Evolutionary conservation across 331 rosid genomes (phyloP).

Genomic region (Telfairia occidentalis): DNA sequence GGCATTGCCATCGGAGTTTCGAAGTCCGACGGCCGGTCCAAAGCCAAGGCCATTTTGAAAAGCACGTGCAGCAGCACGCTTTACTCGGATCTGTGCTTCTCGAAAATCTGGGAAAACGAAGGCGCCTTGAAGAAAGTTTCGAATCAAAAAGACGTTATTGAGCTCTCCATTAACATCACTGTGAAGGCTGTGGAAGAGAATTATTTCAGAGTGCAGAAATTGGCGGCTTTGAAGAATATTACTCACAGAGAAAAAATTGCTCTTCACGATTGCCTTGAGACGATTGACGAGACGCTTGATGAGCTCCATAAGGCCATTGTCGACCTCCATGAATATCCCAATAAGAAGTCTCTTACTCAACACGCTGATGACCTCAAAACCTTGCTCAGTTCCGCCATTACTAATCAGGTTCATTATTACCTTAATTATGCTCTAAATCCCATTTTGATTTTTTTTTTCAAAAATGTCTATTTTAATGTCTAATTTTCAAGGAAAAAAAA

Average conservation of each 20-base stretch:
- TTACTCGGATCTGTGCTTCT: conserved; percentile 63
- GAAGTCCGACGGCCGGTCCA: not conserved
- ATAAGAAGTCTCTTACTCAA: conserved; percentile 30
- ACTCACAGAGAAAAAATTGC: conserved; percentile 48
- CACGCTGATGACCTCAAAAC: conserved; percentile 74
- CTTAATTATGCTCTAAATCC: not conserved
- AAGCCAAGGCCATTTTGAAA: conserved; percentile 48
- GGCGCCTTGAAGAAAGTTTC: conserved; percentile 19
- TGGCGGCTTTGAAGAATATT: conserved; percentile 9
- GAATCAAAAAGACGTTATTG: conserved; percentile 42
- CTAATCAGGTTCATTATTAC: conserved; percentile 1
- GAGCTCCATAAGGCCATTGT: conserved; percentile 37
- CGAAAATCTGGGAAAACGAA: conserved; percentile 28
- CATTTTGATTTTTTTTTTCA: not conserved
- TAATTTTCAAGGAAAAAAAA: too few species aligned
- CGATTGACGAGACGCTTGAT: conserved; percentile 57
- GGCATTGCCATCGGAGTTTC: conserved; percentile 40
- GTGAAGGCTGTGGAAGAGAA: conserved; percentile 37
- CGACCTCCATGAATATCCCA: conserved; percentile 38
- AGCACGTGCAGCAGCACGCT: conserved; percentile 54
- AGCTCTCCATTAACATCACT: conserved; percentile 43
- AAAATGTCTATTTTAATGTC: not conserved
- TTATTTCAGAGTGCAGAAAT: conserved; percentile 33
- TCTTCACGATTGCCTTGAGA: conserved; percentile 69
- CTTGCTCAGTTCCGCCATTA: conserved; percentile 47